Percentiles rank a stretch among this genome's conserved stretches.
phyloP scores from a whole-genome alignment of 331 rosid species.

The Phaseolus coccineus region DNA sequence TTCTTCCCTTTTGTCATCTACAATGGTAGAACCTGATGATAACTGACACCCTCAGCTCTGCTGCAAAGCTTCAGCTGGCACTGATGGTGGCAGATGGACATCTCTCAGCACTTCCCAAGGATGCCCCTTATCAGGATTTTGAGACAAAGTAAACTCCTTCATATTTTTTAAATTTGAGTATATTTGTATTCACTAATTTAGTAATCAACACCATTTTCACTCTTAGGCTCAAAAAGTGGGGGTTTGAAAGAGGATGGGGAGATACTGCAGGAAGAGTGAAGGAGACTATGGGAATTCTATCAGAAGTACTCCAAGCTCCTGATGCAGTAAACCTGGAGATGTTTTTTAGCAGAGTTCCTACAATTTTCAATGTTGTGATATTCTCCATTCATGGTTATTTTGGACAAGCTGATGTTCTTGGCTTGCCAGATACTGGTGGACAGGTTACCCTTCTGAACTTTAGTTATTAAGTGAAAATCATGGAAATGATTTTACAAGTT shows the following conservation, averaged over 20 bases:
- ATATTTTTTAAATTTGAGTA: background rate
- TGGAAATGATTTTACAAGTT: background rate
- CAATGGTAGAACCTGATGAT: conserved; percentile 69
- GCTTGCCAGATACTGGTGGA: conserved; percentile 96
- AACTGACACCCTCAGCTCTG: conserved; percentile 56
- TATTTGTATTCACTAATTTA: conserved; percentile 22
- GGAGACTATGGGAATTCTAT: conserved; percentile 64
- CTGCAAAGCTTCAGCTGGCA: conserved; percentile 68
- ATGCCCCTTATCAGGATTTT: conserved; percentile 65
- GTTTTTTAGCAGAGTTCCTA: conserved; percentile 72
- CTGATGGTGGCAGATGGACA: conserved; percentile 63
- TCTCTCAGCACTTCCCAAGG: conserved; percentile 66
- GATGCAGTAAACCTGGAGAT: conserved; percentile 70
- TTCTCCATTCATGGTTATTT: conserved; percentile 91
- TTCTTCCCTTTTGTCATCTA: conserved; percentile 22
- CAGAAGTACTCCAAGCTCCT: conserved; percentile 83
- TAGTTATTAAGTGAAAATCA: background rate
- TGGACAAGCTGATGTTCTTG: conserved; percentile 93
- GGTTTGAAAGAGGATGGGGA: conserved; percentile 93
- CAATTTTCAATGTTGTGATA: conserved; percentile 69
- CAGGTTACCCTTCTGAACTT: conserved; percentile 56
- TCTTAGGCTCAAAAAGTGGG: conserved; percentile 73
- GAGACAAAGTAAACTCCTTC: conserved; percentile 58
- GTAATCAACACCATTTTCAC: conserved; percentile 6
- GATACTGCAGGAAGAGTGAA: conserved; percentile 71